Conservation (phyloP, 2,329 filamentous ascomycete genomes). For the Emergomyces africanus region DNA sequence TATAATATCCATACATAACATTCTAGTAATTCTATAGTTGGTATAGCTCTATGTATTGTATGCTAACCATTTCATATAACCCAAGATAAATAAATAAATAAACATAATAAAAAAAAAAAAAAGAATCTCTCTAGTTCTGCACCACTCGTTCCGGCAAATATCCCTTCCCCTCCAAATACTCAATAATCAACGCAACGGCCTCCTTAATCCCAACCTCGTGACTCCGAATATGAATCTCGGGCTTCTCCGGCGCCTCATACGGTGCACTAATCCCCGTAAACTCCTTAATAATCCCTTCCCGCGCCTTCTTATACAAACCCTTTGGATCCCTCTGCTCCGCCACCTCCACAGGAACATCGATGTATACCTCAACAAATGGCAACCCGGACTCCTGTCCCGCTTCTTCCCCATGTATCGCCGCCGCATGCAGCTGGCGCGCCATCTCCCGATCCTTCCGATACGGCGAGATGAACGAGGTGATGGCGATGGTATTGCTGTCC, state of each 20-base stretch:
- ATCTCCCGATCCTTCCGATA: slow-evolving; percentile 77
- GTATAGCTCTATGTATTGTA: background rate
- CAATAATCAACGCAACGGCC: slow-evolving; percentile 70
- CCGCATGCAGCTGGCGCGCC: slow-evolving; percentile 67
- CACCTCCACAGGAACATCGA: slow-evolving; percentile 82
- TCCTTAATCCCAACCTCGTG: slow-evolving; percentile 76
- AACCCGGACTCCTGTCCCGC: slow-evolving; percentile 50
- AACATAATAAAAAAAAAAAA: background rate
- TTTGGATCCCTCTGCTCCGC: slow-evolving; percentile 95
- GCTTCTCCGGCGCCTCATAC: slow-evolving; percentile 75
- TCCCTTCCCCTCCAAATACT: slow-evolving; percentile 60
- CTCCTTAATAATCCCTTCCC: slow-evolving; percentile 86
- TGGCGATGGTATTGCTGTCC: slow-evolving; percentile 71
- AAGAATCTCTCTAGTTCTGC: slow-evolving; percentile 12
- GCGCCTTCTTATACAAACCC: slow-evolving; percentile 94
- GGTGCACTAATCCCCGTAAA: slow-evolving; percentile 94
- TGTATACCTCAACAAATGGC: slow-evolving; percentile 85
- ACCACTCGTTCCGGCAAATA: slow-evolving; percentile 36
- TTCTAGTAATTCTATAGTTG: background rate
- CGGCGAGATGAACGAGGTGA: slow-evolving; percentile 95
- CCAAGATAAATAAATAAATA: background rate
- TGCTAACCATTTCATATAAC: background rate
- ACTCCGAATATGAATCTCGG: slow-evolving; percentile 80
- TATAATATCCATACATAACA: background rate
- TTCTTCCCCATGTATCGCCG: slow-evolving; percentile 39